Percentiles rank a stretch among this genome's conserved stretches.
These are phyloP conservation scores for Paraconiothyrium sp. DNA, from an alignment of 2,329 filamentous ascomycete species.

Conservation along the genomic window DNA sequence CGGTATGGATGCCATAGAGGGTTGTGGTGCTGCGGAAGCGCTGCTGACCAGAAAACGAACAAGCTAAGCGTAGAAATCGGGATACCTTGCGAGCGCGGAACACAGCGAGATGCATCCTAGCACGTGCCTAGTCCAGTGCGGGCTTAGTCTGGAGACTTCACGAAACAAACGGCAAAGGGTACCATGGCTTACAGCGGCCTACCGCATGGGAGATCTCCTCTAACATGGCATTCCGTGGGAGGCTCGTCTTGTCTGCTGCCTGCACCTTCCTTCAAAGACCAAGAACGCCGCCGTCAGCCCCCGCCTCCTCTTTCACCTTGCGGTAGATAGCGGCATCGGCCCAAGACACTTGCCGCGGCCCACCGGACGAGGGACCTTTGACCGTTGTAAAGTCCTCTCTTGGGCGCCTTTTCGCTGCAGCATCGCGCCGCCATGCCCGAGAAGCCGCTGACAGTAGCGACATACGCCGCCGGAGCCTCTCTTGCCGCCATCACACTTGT, in stretches of 20 bases:
- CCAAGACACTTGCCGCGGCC: conserved; percentile 18
- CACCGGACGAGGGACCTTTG: conserved; percentile 30
- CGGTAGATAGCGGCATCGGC: conserved; percentile 27
- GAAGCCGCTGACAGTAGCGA: conserved; percentile 82
- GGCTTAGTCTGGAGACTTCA: conserved; percentile 21
- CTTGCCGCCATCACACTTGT: conserved; percentile 93
- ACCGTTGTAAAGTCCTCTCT: conserved; percentile 9
- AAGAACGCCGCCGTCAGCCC: conserved; percentile 23
- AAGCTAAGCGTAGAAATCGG: conserved; percentile 27
- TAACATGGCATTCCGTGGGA: conserved; percentile 40
- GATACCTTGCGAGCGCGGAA: conserved; percentile 23
- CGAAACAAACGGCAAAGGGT: conserved; percentile 34
- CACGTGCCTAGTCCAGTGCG: conserved; percentile 20
- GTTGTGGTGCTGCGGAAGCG: conserved; percentile 21
- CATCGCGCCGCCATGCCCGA: conserved; percentile 72
- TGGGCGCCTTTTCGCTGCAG: conserved; percentile 18
- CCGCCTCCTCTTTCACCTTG: conserved; percentile 26
- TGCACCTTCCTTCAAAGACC: conserved; percentile 15
- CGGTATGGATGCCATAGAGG: conserved; percentile 44
- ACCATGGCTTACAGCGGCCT: conserved; percentile 34
- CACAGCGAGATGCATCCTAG: not conserved
- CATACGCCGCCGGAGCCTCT: conserved; percentile 94
- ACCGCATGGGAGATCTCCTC: conserved; percentile 24
- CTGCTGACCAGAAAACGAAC: conserved; percentile 25
- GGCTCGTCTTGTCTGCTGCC: conserved; percentile 14